phyloP scores from a whole-genome alignment of 2,329 filamentous ascomycete species.

The Fusarium sp. region DNA sequence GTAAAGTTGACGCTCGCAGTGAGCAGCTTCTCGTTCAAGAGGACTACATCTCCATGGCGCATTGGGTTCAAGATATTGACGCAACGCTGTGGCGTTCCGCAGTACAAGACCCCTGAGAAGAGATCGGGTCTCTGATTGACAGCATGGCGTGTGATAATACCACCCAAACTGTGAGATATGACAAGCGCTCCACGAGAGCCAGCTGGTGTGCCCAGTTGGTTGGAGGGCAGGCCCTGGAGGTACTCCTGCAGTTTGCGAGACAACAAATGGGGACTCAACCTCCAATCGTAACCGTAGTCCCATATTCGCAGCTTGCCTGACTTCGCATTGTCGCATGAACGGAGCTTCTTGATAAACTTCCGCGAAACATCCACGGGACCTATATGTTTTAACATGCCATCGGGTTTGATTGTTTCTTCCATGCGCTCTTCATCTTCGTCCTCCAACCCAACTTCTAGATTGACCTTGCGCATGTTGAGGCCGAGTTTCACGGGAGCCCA shows the following conservation, averaged over 20 bases:
- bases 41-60: conserved; percentile 90
- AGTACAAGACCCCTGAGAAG: conserved; percentile 87
- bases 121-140: conserved; percentile 87
- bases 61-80: conserved; percentile 92
- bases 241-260: conserved; percentile 78
- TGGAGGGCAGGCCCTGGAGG: conserved; percentile 79
- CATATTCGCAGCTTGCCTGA: conserved; percentile 80
- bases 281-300: conserved; percentile 96
- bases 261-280: conserved; percentile 81
- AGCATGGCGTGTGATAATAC: conserved; percentile 86
- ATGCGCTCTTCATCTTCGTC: conserved; percentile 85
- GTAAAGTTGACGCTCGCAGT: conserved; percentile 95
- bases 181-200: conserved; percentile 78
- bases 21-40: conserved; percentile 88
- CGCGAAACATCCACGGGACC: conserved; percentile 91
- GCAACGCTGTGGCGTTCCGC: conserved; percentile 85
- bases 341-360: conserved; percentile 81
- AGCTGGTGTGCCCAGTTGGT: conserved; percentile 64
- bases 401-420: conserved; percentile 84
- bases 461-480: conserved; percentile 89
- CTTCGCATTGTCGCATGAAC: conserved; percentile 77
- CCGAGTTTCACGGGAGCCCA: conserved; percentile 97
- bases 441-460: conserved; percentile 86
- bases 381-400: conserved; percentile 90
- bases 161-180: conserved; percentile 88